phyloP scores from a whole-genome alignment of 371 early-diverging fungal species.

The Syncephalastrum contaminatum region DNA sequence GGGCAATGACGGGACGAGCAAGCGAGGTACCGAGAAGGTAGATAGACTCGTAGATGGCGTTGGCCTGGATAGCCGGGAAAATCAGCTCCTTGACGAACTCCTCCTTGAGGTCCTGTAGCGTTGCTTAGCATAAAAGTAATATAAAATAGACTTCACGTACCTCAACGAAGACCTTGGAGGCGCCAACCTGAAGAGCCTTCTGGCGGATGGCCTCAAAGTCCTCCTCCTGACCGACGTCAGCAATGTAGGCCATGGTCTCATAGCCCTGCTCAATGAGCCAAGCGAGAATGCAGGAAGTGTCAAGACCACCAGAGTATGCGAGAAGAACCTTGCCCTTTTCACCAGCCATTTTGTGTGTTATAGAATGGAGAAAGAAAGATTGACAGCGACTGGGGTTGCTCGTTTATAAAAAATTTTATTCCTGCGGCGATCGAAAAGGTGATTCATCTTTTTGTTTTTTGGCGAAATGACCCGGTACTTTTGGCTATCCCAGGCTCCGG shows the following conservation, averaged over 20 bases:
- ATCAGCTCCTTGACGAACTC: conserved; percentile 93
- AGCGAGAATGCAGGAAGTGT: conserved; percentile 96
- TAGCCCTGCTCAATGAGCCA: conserved; percentile 98
- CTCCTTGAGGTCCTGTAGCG: conserved; percentile 77
- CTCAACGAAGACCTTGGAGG: conserved; percentile 93
- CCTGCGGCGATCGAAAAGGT: too few relatives aligned
- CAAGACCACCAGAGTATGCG: conserved; percentile 97
- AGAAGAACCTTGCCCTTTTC: conserved; percentile 88
- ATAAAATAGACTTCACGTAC: conserved; percentile 28
- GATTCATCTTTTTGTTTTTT: too few relatives aligned
- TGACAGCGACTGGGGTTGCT: too few relatives aligned
- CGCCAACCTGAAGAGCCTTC: conserved; percentile 93
- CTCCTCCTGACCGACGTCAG: conserved; percentile 97
- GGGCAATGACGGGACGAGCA: conserved; percentile 95
- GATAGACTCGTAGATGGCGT: conserved; percentile 92
- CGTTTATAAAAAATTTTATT: too few relatives aligned
- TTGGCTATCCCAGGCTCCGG: too few relatives aligned
- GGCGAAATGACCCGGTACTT: too few relatives aligned
- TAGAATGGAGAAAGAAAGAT: too few relatives aligned
- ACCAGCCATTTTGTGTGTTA: conserved; percentile 33
- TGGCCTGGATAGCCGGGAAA: conserved; percentile 92
- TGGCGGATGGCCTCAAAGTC: conserved; percentile 92
- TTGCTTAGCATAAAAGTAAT: not conserved
- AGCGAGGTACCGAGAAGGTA: conserved; percentile 96
- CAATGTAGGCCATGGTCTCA: conserved; percentile 96